These are phyloP conservation scores for Colletotrichum tabaci DNA, from an alignment of 2,329 filamentous ascomycete species.

Conservation along the genomic window DNA sequence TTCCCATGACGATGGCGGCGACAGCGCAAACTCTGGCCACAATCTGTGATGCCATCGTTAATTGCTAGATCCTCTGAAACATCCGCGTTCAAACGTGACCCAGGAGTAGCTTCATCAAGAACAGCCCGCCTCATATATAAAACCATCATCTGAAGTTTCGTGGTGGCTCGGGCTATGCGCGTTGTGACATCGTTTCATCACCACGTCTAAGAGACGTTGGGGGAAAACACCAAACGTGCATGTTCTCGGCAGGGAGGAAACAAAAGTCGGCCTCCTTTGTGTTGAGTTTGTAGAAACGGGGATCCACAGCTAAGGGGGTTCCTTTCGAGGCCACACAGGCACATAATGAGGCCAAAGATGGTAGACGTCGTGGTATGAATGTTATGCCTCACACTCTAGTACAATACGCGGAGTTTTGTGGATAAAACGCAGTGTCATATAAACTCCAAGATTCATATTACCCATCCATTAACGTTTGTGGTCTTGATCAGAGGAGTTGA, in stretches of 20 bases:
- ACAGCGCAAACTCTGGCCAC: not conserved
- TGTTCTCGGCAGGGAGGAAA: not conserved
- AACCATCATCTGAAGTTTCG: conserved; percentile 20
- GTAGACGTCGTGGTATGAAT: too few relatives aligned
- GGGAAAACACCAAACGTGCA: not conserved
- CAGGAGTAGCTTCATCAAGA: not conserved
- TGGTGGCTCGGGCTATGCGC: conserved; percentile 14
- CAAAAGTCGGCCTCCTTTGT: not conserved
- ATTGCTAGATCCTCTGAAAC: not conserved
- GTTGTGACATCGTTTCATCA: conserved; percentile 25
- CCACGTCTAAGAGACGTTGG: conserved; percentile 4
- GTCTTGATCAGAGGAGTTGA: too few relatives aligned
- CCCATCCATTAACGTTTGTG: too few relatives aligned
- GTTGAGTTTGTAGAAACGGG: not conserved
- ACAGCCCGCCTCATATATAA: conserved; percentile 14
- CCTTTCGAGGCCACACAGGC: too few relatives aligned
- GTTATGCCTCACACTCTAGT: too few relatives aligned
- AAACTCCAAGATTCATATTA: too few relatives aligned
- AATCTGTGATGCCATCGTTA: not conserved
- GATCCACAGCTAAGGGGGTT: too few relatives aligned
- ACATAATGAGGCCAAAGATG: too few relatives aligned
- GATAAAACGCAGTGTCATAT: too few relatives aligned
- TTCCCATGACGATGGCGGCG: not conserved
- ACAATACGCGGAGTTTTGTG: too few relatives aligned
- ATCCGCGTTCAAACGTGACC: too few relatives aligned